Evolutionary conservation across 805 yeast species (phyloP).

Genomic region (Wickerhamomyces rabaulensis): DNA sequence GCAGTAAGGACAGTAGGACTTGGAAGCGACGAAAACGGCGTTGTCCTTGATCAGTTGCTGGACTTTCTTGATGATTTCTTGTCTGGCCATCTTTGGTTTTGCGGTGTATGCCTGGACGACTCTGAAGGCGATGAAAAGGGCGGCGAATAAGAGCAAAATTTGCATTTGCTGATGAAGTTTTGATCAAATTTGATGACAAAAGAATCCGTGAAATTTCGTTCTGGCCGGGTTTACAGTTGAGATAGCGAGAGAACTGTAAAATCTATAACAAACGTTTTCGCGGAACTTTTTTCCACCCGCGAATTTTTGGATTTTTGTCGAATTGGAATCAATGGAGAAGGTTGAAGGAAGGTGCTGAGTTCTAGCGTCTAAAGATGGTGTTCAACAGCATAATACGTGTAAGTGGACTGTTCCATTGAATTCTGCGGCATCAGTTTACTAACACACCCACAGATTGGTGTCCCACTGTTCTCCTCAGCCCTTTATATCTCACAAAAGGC

Average conservation of each 20-base stretch:
- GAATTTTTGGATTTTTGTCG: too few relatives aligned
- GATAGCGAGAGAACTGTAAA: too few relatives aligned
- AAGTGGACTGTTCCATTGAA: neutral
- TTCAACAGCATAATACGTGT: constrained; percentile 1
- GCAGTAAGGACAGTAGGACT: constrained; percentile 69
- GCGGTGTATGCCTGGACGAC: neutral
- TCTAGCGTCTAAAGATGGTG: neutral
- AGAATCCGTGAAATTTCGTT: neutral
- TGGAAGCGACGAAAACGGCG: constrained; percentile 76
- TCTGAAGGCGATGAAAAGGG: neutral
- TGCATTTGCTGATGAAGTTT: neutral
- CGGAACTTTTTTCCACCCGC: neutral
- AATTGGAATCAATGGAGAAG: neutral
- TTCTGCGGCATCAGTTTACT: neutral
- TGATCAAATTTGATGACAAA: neutral
- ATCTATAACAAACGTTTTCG: neutral
- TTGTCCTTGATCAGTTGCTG: constrained; percentile 58
- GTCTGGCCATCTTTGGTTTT: constrained; percentile 44
- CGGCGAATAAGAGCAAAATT: neutral
- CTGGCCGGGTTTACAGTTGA: neutral
- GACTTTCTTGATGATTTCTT: constrained; percentile 52
- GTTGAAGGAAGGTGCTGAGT: neutral
- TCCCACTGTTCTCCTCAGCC: constrained; percentile 1
- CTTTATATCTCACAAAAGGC: constrained; percentile 1
- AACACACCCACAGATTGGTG: neutral